Base-by-base conservation (phyloP, 202 grass and related monocot species). In the Zizania palustris region DNA sequence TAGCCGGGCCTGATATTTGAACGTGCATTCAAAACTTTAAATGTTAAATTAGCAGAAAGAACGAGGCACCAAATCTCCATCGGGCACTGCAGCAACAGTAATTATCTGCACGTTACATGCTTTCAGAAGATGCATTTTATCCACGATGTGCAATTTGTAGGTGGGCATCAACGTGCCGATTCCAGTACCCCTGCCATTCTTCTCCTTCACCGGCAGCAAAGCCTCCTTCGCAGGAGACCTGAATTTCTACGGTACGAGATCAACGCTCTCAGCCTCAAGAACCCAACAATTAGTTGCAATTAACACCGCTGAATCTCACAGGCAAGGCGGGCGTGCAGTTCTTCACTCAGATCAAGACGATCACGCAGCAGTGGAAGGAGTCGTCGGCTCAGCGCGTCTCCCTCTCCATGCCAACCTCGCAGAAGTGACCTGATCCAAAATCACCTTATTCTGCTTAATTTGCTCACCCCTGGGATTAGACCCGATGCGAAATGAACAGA, bases 311-410 rank as follows among this genome's bases (percentile, higher is more conserved):
- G 0, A 6, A 19, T 54, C 6, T 15, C 13, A 67, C 95, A 98
- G 95, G 95, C 73, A 98, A 98, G 60, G 95, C 89, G 2, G 95
- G 95, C 1, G 95, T 95, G 57, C 95, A 98, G 57, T 98, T 98
- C 74, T 95, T 83, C 87, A 98, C 95, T 5, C 95, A 98, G 80
- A 85, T 98, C 65, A 98, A 98, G 78, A 98, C 91, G 6, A 81
- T 98, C 55, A 98, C 91, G 15, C 95, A 98, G 45, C 95, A 95
- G 62, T 98, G 95, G 95, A 98, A 95, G 87, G 94, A 95, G 50
- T 71, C 87, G 9, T 50, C 73, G 6, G 73, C 77, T 1, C 91
- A 92, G 79, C 89, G 89, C 0, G 71, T 92, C 41, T 95, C 95
- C 2, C 85, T 98, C 4, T 93, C 95, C 49, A 98, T 98, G 95